A percentile compares a stretch with the other conserved stretches of the same genome.
Evolutionary conservation across 768 basidiomycete species (phyloP).

Genomic region (Boletus rubropictus): DNA sequence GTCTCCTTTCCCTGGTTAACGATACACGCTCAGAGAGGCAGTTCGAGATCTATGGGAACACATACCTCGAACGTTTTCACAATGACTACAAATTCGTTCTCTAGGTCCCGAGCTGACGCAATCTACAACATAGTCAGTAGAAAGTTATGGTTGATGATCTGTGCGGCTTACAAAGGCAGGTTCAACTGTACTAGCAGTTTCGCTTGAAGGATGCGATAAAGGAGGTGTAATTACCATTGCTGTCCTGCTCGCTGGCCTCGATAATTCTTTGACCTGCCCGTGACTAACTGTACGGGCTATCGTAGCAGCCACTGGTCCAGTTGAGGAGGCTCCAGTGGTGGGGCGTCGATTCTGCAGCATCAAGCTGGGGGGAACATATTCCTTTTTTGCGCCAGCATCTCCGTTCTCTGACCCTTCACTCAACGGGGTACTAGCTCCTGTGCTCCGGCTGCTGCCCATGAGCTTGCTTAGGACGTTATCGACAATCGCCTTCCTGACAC

Average conservation of each 20-base stretch:
- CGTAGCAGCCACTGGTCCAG: constrained; percentile 22
- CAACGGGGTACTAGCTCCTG: constrained; percentile 38
- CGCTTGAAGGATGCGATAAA: constrained; percentile 38
- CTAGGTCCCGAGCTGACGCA: constrained; percentile 79
- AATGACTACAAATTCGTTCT: constrained; percentile 80
- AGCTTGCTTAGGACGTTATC: constrained; percentile 73
- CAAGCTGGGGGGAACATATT: constrained; percentile 74
- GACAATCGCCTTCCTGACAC: constrained; percentile 80
- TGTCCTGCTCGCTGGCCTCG: constrained; percentile 60
- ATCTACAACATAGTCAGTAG: constrained; percentile 43
- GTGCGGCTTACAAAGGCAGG: constrained; percentile 59
- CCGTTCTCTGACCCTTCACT: constrained; percentile 61
- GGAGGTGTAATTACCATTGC: constrained; percentile 39
- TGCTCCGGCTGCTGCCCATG: constrained; percentile 38
- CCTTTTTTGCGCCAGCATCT: constrained; percentile 34
- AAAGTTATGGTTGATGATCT: not conserved
- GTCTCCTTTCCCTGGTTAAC: constrained; percentile 83
- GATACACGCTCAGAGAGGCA: constrained; percentile 1
- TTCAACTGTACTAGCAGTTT: constrained; percentile 43
- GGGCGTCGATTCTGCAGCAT: constrained; percentile 50
- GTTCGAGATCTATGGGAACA: not conserved
- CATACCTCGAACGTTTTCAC: constrained; percentile 72
- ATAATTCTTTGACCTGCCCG: constrained; percentile 42
- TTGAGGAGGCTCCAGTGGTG: constrained; percentile 29
- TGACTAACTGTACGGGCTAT: constrained; percentile 46